Conservation (phyloP, 164 flowering plant species). For the Magnolia kwangsiensis region DNA sequence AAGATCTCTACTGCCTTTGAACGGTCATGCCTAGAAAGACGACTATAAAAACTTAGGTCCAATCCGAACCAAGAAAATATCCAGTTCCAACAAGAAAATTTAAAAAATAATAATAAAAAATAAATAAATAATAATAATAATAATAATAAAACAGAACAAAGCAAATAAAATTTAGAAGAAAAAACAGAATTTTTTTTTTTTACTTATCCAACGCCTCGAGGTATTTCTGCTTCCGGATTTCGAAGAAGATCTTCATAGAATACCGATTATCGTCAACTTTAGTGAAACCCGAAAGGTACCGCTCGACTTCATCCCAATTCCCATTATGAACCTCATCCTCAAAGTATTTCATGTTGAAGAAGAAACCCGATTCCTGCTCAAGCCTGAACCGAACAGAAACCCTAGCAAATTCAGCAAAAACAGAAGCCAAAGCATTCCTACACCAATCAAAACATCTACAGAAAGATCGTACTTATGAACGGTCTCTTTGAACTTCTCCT, state of each 20-base stretch:
- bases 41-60: background rate
- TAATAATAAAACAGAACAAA: background rate
- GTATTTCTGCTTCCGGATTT: constrained; percentile 88
- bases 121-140: too few relatives aligned
- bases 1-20: constrained; percentile 79
- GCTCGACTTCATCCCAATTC: constrained; percentile 87
- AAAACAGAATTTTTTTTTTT: background rate
- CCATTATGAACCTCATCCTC: constrained; percentile 78
- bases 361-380: constrained; percentile 92
- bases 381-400: constrained; percentile 36
- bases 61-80: background rate
- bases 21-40: constrained; percentile 59
- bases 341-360: constrained; percentile 85
- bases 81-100: background rate
- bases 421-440: background rate
- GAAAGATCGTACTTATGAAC: constrained; percentile 30
- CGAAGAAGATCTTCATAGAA: constrained; percentile 89
- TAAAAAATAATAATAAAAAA: too few relatives aligned
- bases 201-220: constrained; percentile 90
- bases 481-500: constrained; percentile 33
- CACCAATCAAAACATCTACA: background rate
- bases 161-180: background rate
- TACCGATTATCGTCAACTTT: constrained; percentile 76
- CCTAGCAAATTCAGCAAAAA: background rate
- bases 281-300: constrained; percentile 79